Conservation (phyloP, 768 basidiomycete genomes). For the Trametes elegans region DNA sequence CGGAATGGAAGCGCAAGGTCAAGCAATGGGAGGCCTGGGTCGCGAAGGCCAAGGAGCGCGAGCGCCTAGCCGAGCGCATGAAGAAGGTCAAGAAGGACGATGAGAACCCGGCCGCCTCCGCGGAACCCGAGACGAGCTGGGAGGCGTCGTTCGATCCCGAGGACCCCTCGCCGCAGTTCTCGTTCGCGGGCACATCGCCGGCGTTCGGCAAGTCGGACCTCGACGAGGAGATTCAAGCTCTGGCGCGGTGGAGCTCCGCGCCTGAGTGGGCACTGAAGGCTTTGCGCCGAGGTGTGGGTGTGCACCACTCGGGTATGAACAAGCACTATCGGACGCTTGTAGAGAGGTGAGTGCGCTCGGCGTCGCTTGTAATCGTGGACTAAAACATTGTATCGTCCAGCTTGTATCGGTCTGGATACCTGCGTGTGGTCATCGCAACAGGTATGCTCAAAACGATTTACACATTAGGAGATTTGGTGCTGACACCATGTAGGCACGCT, state of each 20-base stretch:
- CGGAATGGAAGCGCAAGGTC: conserved; percentile 51
- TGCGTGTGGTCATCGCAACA: conserved; percentile 68
- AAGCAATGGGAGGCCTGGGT: conserved; percentile 52
- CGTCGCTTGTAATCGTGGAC: background rate
- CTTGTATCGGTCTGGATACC: conserved; percentile 58
- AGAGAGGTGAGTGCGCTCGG: conserved; percentile 44
- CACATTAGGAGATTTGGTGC: too few species aligned
- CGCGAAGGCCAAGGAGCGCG: conserved; percentile 44
- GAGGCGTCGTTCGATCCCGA: conserved; percentile 55
- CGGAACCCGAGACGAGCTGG: conserved; percentile 37
- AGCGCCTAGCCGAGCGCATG: conserved; percentile 40
- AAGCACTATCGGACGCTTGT: conserved; percentile 55
- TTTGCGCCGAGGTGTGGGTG: conserved; percentile 58
- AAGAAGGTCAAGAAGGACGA: conserved; percentile 40
- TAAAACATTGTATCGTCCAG: conserved; percentile 28
- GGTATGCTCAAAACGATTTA: conserved; percentile 31
- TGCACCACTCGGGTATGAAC: conserved; percentile 73
- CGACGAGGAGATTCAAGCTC: conserved; percentile 41
- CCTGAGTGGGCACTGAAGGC: conserved; percentile 47
- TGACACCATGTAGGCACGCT: conserved; percentile 50
- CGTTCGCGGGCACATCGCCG: conserved; percentile 47
- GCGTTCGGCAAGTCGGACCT: conserved; percentile 49
- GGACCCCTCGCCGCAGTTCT: conserved; percentile 58
- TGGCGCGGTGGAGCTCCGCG: conserved; percentile 35
- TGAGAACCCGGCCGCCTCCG: conserved; percentile 26